Base-by-base conservation (phyloP, 108 stramenopile genomes). In the Fistulifera pelliculosa region DNA sequence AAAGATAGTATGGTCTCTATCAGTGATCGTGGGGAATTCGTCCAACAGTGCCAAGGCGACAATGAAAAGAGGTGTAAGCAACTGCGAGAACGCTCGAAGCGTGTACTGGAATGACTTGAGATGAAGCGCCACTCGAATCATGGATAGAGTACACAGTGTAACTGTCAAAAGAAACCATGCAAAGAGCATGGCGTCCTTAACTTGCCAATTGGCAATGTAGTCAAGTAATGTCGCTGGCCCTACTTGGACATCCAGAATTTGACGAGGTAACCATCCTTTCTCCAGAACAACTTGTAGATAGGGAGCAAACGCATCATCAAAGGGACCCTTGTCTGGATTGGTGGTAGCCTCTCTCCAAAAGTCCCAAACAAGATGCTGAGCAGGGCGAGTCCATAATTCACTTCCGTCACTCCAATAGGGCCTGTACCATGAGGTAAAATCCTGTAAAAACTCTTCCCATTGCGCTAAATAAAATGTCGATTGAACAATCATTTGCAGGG, bases 361-460 rank as follows among this genome's bases (percentile, higher is more conserved):
- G 31, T 35, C 8, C 31, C 31, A 35, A 35, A 35, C 31, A 35
- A 35, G 8, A 35, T 35, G 12, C 50, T 51, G 21, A 27, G 25
- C 11, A 27, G 5, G 12, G 50, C 50, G 21, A 27, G 21, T n/a
- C 50, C 50, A 27, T 51, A 51, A 51, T 27, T 51, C 16, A 85
- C 73, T 62, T 94, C 93, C 0, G 93, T 94, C 16, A 90, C 88
- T 5, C 93, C 93, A 41, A 76, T 64, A 41, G 74, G 60, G 7
- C 85, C 78, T 10, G 66, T 53, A 24, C 80, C 71, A 67, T 88
- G 87, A 0, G 85, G 89, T 2, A 94, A 47, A 8, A 83, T 68
- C 43, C 85, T 79, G 1, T 93, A 94, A 58, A 93, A 87, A 95
- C 58, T 96, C 96, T 71, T 96, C 94, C 96, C 94, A 96, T 59